These are phyloP conservation scores for Paraconiothyrium brasiliense DNA, from an alignment of 2,329 filamentous ascomycete species.

Conservation along the genomic window DNA sequence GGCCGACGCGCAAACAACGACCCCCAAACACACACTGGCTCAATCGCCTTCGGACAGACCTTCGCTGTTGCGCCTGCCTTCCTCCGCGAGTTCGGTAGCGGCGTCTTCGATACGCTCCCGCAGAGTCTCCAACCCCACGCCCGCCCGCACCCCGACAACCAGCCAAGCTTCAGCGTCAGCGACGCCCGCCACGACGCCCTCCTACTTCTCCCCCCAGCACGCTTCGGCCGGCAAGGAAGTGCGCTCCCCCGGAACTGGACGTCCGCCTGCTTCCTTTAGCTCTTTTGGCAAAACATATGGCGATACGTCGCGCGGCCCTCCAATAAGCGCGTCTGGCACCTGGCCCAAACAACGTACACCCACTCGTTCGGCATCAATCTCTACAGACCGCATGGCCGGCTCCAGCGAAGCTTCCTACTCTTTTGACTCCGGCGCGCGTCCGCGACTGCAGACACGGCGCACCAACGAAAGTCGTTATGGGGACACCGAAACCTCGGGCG, in stretches of 20 bases:
- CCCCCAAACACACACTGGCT: slow-evolving; percentile 38
- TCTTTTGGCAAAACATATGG: slow-evolving; percentile 54
- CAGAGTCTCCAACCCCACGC: slow-evolving; percentile 38
- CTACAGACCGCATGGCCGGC: slow-evolving; percentile 37
- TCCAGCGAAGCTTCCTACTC: slow-evolving; percentile 42
- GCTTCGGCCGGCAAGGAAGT: slow-evolving; percentile 38
- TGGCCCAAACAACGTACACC: slow-evolving; percentile 31
- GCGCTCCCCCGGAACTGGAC: slow-evolving; percentile 44
- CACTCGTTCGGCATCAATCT: slow-evolving; percentile 28
- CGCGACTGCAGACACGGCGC: slow-evolving; percentile 32
- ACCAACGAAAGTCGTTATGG: slow-evolving; percentile 29
- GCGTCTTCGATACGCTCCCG: slow-evolving; percentile 31
- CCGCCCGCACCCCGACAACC: slow-evolving; percentile 30
- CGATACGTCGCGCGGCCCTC: slow-evolving; percentile 60
- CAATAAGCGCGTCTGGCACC: slow-evolving; percentile 44
- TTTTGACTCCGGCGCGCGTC: slow-evolving; percentile 41
- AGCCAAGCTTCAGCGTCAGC: slow-evolving; percentile 28
- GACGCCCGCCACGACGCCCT: slow-evolving; percentile 32
- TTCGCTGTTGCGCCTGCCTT: slow-evolving; percentile 45
- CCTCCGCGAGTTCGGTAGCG: slow-evolving; percentile 34
- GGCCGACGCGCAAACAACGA: slow-evolving; percentile 21
- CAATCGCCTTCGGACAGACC: slow-evolving; percentile 35
- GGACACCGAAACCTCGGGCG: slow-evolving; percentile 26
- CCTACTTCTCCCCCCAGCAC: slow-evolving; percentile 46
- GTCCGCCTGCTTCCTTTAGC: slow-evolving; percentile 59